phyloP scores from a whole-genome alignment of 176 grass and related monocot species.

The Oryza meridionalis region DNA sequence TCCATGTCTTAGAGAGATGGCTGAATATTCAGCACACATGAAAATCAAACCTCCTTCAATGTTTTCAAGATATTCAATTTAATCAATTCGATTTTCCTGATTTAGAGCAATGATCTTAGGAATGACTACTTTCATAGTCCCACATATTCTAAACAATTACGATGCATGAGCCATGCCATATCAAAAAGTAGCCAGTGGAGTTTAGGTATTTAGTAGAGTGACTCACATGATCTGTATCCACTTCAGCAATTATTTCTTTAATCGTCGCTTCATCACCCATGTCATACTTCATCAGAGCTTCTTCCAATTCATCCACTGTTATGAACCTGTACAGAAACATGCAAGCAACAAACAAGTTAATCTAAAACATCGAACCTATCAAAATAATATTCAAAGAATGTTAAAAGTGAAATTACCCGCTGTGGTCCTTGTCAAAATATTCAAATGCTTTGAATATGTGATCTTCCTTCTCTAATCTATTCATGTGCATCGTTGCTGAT shows the following conservation, averaged over 20 bases:
- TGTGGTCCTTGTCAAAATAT: slow-evolving; percentile 94
- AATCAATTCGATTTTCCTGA: background rate
- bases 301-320: slow-evolving; percentile 88
- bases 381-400: background rate
- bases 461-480: slow-evolving; percentile 88
- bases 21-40: background rate
- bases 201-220: slow-evolving; percentile 14
- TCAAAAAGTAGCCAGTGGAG: background rate
- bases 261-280: slow-evolving; percentile 94
- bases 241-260: slow-evolving; percentile 99
- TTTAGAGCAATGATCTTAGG: slow-evolving; percentile 10
- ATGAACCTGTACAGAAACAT: slow-evolving; percentile 59
- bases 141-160: slow-evolving; percentile 6
- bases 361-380: background rate
- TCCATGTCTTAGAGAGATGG: background rate
- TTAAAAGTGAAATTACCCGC: slow-evolving; percentile 63
- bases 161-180: background rate
- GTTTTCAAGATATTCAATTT: background rate
- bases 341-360: slow-evolving; percentile 18
- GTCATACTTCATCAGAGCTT: slow-evolving; percentile 90
- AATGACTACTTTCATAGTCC: too few species aligned
- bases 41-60: background rate
- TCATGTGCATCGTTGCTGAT: slow-evolving; percentile 97
- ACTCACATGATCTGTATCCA: slow-evolving; percentile 86
- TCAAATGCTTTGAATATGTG: slow-evolving; percentile 90